Evolutionary conservation across 768 basidiomycete species (phyloP).

Genomic region (Podaxis rugospora): DNA sequence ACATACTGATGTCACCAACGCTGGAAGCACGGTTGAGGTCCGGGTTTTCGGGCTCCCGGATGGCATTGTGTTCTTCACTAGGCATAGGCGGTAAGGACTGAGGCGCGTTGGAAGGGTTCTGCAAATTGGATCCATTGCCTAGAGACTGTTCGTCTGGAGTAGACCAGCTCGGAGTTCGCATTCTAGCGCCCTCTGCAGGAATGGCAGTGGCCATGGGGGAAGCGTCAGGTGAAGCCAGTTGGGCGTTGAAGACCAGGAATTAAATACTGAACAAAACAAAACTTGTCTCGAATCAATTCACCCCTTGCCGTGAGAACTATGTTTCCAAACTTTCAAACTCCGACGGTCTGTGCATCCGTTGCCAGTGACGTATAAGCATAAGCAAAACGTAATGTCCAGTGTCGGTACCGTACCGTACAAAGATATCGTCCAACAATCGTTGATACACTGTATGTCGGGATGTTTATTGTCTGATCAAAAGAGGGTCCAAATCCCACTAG

Average conservation of each 20-base stretch:
- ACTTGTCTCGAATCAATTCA: not conserved
- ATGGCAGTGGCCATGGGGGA: slow-evolving; percentile 29
- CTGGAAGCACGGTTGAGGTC: slow-evolving; percentile 52
- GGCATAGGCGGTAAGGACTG: slow-evolving; percentile 41
- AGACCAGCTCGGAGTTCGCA: slow-evolving; percentile 45
- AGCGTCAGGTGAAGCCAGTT: not conserved
- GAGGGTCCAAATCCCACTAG: slow-evolving; percentile 41
- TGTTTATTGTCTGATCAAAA: slow-evolving; percentile 17
- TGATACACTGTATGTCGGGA: not conserved
- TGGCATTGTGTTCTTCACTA: slow-evolving; percentile 39
- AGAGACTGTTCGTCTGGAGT: slow-evolving; percentile 44
- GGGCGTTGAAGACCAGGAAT: not conserved
- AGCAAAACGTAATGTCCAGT: not conserved
- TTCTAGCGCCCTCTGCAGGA: slow-evolving; percentile 25
- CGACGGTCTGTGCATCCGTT: slow-evolving; percentile 14
- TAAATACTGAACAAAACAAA: not conserved
- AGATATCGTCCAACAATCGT: not conserved
- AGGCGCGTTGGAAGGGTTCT: slow-evolving; percentile 24
- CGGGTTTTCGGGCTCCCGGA: slow-evolving; percentile 44
- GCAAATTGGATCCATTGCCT: slow-evolving; percentile 36
- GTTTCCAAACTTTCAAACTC: slow-evolving; percentile 13
- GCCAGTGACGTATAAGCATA: not conserved
- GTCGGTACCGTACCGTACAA: not conserved
- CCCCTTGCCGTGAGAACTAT: not conserved
- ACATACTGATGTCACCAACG: slow-evolving; percentile 36